These are phyloP conservation scores for Orbilia brochopaga DNA, from an alignment of 2,329 filamentous ascomycete species.

Conservation along the genomic window DNA sequence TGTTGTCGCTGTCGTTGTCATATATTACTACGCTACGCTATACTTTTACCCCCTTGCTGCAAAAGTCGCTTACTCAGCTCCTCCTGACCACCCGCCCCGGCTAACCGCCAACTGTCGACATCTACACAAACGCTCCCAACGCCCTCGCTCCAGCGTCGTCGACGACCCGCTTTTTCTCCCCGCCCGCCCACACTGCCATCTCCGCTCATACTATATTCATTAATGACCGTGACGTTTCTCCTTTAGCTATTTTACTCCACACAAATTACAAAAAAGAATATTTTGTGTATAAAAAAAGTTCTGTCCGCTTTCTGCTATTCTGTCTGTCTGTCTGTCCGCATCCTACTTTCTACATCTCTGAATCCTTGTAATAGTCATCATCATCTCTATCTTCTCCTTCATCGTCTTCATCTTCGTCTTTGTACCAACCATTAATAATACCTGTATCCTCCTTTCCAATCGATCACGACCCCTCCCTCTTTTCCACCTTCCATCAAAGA, in stretches of 20 bases:
- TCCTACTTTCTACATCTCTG: conserved; percentile 9
- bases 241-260: conserved; percentile 16
- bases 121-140: conserved; percentile 29
- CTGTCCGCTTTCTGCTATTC: conserved; percentile 12
- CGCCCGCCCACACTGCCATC: conserved; percentile 27
- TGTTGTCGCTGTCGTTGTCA: conserved; percentile 6
- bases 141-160: conserved; percentile 7
- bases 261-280: conserved; percentile 10
- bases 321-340: conserved; percentile 4
- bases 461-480: not conserved
- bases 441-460: conserved; percentile 24
- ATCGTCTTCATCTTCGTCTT: not conserved
- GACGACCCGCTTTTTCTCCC: too few relatives aligned
- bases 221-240: conserved; percentile 49
- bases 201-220: conserved; percentile 16
- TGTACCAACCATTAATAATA: conserved; percentile 32
- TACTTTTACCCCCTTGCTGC: conserved; percentile 19
- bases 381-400: too few relatives aligned
- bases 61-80: conserved; percentile 49
- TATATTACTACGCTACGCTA: conserved; percentile 6
- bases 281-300: conserved; percentile 38
- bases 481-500: not conserved
- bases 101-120: conserved; percentile 48
- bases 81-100: conserved; percentile 21
- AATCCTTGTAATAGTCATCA: conserved; percentile 12